Conservation (phyloP, 1,139 yeast genomes). For the Pichia sp. region DNA sequence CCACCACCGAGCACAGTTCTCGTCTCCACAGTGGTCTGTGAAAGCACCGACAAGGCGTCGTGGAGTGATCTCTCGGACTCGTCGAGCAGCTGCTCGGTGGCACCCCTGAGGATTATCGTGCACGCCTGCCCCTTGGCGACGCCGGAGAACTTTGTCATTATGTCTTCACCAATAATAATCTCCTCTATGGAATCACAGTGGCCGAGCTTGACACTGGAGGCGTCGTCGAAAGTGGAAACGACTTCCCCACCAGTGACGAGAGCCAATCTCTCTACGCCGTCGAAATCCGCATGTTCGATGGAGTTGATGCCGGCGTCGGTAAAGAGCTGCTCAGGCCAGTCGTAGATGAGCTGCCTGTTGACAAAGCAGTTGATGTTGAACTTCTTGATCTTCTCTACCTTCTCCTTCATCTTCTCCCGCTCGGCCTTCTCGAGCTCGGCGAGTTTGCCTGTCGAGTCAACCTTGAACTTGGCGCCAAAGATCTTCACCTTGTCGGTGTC, state of each 20-base stretch:
- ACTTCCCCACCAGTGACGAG: conserved; percentile 98
- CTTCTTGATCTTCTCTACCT: conserved; percentile 82
- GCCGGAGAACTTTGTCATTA: conserved; percentile 84
- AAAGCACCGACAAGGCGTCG: conserved; percentile 91
- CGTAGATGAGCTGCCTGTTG: conserved; percentile 93
- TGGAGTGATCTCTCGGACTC: conserved; percentile 98
- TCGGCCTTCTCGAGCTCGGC: conserved; percentile 97
- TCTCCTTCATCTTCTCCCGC: conserved; percentile 84
- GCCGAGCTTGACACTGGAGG: conserved; percentile 82
- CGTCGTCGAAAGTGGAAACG: conserved; percentile 91
- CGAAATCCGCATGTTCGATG: conserved; percentile 97
- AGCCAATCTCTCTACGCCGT: conserved; percentile 95
- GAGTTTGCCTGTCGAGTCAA: conserved; percentile 88
- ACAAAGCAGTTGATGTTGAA: conserved; percentile 85
- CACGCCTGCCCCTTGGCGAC: conserved; percentile 96
- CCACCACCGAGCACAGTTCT: conserved; percentile 97
- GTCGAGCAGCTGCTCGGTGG: conserved; percentile 91
- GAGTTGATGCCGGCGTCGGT: conserved; percentile 85
- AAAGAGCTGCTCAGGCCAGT: conserved; percentile 95
- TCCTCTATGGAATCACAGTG: conserved; percentile 89
- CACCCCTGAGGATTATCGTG: conserved; percentile 93
- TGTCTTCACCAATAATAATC: conserved; percentile 85
- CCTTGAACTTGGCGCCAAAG: conserved; percentile 97
- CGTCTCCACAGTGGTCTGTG: conserved; percentile 94
- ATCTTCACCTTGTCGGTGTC: conserved; percentile 97